phyloP scores from a whole-genome alignment of 495 filamentous ascomycete species.

The Paragyromitra xinjiangensis region DNA sequence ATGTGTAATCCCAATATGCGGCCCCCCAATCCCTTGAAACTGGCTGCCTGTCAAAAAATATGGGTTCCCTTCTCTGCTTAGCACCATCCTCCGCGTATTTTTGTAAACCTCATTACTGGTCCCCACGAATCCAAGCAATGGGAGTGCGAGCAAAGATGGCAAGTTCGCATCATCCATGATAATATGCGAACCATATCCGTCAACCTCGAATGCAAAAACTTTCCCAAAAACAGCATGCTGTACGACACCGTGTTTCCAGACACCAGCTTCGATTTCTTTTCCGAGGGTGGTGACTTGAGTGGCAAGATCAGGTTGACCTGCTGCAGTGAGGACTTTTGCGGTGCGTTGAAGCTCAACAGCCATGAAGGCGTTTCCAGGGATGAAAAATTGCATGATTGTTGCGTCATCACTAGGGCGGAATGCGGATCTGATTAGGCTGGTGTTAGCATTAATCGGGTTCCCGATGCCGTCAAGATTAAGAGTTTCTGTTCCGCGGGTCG shows the following conservation, averaged over 20 bases:
- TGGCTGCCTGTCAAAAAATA: slow-evolving; percentile 83
- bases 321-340: slow-evolving; percentile 71
- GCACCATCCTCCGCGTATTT: slow-evolving; percentile 92
- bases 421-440: slow-evolving; percentile 86
- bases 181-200: slow-evolving; percentile 89
- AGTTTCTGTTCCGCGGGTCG: slow-evolving; percentile 87
- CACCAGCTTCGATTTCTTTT: slow-evolving; percentile 73
- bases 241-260: slow-evolving; percentile 93
- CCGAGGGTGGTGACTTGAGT: slow-evolving; percentile 69
- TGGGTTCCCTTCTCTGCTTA: slow-evolving; percentile 80
- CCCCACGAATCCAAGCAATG: slow-evolving; percentile 83
- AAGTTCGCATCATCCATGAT: slow-evolving; percentile 99
- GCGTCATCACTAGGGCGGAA: slow-evolving; percentile 98
- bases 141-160: slow-evolving; percentile 86
- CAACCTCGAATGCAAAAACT: slow-evolving; percentile 96
- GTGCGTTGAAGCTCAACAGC: slow-evolving; percentile 84
- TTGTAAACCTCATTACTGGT: slow-evolving; percentile 74
- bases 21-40: slow-evolving; percentile 87
- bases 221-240: slow-evolving; percentile 80
- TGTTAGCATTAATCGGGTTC: slow-evolving; percentile 86
- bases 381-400: slow-evolving; percentile 94
- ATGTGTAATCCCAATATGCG: slow-evolving; percentile 79
- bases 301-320: slow-evolving; percentile 65
- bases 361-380: slow-evolving; percentile 96
- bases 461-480: slow-evolving; percentile 82